Base-by-base conservation (phyloP, 768 basidiomycete species). In the Tulasnella sp. region DNA sequence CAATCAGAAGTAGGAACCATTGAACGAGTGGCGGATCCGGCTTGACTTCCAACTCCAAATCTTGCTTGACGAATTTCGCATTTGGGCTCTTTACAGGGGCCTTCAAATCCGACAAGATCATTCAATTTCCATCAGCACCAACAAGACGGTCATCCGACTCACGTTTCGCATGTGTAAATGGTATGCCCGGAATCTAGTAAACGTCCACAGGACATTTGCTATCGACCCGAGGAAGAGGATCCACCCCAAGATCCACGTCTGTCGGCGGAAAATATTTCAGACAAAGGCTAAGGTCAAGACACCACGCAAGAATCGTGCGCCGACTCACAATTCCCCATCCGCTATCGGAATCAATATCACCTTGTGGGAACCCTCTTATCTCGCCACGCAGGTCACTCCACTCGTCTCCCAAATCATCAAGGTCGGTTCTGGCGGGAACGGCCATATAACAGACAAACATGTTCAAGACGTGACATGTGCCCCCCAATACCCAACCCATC, bases 401-500 rank as follows among this genome's bases (percentile, higher is more conserved):
- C 25, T 29, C 37, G 12, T 29, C 41, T 25, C 58, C 41, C 15
- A 21, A 25, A 32, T 21, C 27, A 35, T 36, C 29, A 43, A 45
- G 21, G 11, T 42, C 45, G 8, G 8, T 21, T 41, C 8, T 42
- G 23, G 25, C 31, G 1, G 17, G 48, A 23, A 35, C 32, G 17
- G 49, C 25, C 2, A 36, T 36, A 36, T 51, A 51, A 21, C 49
- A 29, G 37, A 84, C 71, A 65, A 73, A 78, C 52, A 88, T 74
- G 65, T 89, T 83, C 2, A 84, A 53, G 27, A 82, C 70, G 65
- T 91, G 87, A 68, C 84, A 72, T 25, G 69, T 58, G 15, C 77
- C 77, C 19, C 83, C 88, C 17, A 84, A 64, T 17, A 83, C 74
- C 61, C 76, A 76, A 15, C 84, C 88, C 40, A 78, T 78, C 1